Conservation (phyloP, 345 rosid genomes). For the Anacardium occidentale region DNA sequence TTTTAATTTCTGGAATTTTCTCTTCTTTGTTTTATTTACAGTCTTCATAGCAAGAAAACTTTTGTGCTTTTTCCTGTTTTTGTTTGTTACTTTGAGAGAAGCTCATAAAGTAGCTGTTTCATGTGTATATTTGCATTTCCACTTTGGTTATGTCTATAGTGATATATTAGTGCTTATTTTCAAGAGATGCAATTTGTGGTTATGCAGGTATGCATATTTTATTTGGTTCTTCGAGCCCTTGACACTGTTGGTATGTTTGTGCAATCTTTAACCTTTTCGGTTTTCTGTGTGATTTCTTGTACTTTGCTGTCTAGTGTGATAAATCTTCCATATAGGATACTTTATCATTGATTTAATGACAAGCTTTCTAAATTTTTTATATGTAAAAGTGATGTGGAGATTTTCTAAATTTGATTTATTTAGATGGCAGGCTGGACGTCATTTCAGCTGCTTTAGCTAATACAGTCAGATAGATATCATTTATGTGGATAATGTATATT, state of each 20-base stretch:
- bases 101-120: not conserved
- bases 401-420: not conserved
- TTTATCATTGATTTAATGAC: not conserved
- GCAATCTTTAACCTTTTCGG: not conserved
- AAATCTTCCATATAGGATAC: not conserved
- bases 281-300: constrained; percentile 9
- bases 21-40: not conserved
- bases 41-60: not conserved
- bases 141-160: not conserved
- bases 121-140: not conserved
- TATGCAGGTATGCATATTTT: constrained; percentile 85
- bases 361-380: not conserved
- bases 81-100: not conserved
- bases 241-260: constrained; percentile 85
- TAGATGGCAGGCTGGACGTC: not conserved
- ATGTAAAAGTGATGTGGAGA: not conserved
- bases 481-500: not conserved
- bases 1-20: not conserved
- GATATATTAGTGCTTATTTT: not conserved
- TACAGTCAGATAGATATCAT: not conserved
- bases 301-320: constrained; percentile 10
- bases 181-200: constrained; percentile 1
- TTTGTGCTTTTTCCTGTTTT: not conserved
- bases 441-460: not conserved
- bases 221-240: constrained; percentile 94